Evolutionary conservation across 2,329 filamentous ascomycete genomes (phyloP), one percentile per base, ranked within the genome.

Genomic region (Beauveria pseudobassiana): DNA sequence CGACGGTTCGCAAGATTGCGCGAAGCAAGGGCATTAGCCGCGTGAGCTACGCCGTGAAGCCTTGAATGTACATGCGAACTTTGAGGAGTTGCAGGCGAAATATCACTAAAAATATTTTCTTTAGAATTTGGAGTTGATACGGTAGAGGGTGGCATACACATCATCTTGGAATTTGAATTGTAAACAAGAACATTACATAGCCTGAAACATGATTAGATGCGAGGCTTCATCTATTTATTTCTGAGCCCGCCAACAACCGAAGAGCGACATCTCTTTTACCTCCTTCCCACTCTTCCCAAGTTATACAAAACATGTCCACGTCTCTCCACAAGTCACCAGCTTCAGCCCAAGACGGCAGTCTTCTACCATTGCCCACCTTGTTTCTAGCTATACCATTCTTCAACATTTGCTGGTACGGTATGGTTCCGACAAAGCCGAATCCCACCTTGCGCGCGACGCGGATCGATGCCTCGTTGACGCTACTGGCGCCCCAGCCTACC

Each of bases 1-100:
- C 85, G 5, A 82, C 75, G 3, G 85, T 91, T 4, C 87, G 80
- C 76, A 89, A 87, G 75, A 87, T 91, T 60, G 80, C 80, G 64
- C 79, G 87, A 71, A 79, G 77, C 59, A 89, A 88, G 71, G 87
- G 87, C 3, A 78, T 76, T 10, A 87, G 82, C 59, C 80, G 83
- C 66, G 82, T 90, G n/a, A 77, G 77, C 64, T 81, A 81, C 49
- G 66, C 61, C 1, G 55, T 63, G 34, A 59, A 58, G 30, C 43
- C 49, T 16, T 63, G 40, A 52, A 40, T 14, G 12, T 26, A 7
- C 16, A 26, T 24, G 18, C 6, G 20, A 9, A 56, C 26, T 20
- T 59, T 1, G 30, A 28, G 8, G n/a, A 62, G 48, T 45, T 56
- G 30, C 3, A 30, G 43, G 5, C 34, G 26, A 22, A 53, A 24